Evolutionary conservation across 805 yeast genomes (phyloP).

Genomic region (Wickerhamiella nectarea): DNA sequence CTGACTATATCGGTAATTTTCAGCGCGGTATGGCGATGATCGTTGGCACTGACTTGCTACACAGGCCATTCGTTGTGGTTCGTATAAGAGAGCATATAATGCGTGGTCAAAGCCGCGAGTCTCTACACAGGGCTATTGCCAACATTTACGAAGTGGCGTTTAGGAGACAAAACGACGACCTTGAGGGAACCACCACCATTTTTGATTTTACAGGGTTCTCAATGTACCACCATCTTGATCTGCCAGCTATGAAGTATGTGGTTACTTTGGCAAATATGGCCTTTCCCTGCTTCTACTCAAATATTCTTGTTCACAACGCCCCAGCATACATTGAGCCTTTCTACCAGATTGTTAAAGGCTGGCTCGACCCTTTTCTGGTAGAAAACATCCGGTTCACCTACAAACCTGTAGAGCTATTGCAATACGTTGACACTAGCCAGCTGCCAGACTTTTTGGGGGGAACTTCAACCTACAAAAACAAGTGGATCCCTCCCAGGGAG

Average conservation of each 20-base stretch:
- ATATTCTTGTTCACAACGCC: conserved; percentile 4
- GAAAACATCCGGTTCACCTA: conserved; percentile 2
- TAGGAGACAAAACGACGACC: conserved; percentile 40
- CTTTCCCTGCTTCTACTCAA: conserved; percentile 4
- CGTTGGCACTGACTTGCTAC: conserved; percentile 1
- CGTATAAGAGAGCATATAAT: neutral
- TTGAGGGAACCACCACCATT: conserved; percentile 51
- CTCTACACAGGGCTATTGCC: neutral
- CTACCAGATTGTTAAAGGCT: conserved; percentile 3
- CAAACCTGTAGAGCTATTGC: neutral
- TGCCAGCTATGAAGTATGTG: conserved; percentile 54
- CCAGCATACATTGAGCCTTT: conserved; percentile 4
- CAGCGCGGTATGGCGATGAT: neutral
- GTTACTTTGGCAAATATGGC: neutral
- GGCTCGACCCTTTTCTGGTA: conserved; percentile 1
- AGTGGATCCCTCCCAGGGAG: conserved; percentile 4
- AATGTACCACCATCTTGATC: conserved; percentile 62
- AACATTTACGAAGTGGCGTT: neutral
- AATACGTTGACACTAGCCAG: conserved; percentile 1
- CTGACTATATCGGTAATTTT: neutral
- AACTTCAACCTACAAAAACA: neutral
- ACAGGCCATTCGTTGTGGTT: neutral
- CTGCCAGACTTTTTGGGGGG: conserved; percentile 10
- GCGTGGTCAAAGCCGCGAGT: conserved; percentile 1
- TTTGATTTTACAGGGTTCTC: conserved; percentile 68